phyloP scores from a whole-genome alignment of 495 filamentous ascomycete genomes.

The Daldinia decipiens region DNA sequence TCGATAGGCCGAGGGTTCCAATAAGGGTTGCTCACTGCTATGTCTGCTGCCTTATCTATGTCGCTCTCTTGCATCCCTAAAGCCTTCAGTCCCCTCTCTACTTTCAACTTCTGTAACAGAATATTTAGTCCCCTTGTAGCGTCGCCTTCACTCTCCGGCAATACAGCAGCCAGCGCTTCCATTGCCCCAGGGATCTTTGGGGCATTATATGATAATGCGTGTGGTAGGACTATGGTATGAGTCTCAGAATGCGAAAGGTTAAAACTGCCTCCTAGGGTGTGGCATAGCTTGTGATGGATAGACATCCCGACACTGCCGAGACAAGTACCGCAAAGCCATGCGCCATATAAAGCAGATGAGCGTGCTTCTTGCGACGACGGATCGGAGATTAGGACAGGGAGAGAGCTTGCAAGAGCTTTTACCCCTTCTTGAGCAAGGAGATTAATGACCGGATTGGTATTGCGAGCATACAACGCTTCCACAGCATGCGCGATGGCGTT shows the following conservation, averaged over 20 bases:
- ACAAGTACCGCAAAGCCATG: constrained; percentile 73
- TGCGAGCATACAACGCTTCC: constrained; percentile 73
- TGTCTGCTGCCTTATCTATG: constrained; percentile 72
- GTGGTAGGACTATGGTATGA: constrained; percentile 73
- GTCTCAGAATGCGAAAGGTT: constrained; percentile 76
- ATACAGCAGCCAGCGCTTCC: constrained; percentile 64
- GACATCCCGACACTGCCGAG: constrained; percentile 74
- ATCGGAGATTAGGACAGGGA: constrained; percentile 65
- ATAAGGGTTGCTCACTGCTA: constrained; percentile 71
- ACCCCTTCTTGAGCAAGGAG: constrained; percentile 68
- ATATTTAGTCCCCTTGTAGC: constrained; percentile 71
- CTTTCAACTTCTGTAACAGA: constrained; percentile 65
- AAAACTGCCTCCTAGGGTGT: constrained; percentile 74
- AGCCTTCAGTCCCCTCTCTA: constrained; percentile 66
- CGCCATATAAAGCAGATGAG: constrained; percentile 69
- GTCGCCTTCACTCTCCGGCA: constrained; percentile 66
- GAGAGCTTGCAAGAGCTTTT: constrained; percentile 62
- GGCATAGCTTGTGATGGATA: constrained; percentile 77
- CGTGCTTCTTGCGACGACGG: constrained; percentile 62
- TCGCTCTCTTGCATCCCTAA: constrained; percentile 74
- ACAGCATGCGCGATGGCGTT: constrained; percentile 78
- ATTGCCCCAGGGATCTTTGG: constrained; percentile 69
- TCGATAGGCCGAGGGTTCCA: constrained; percentile 71
- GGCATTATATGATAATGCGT: constrained; percentile 75
- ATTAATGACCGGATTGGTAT: constrained; percentile 69